Base-by-base conservation (phyloP, 2,329 filamentous ascomycete species). In the Sordariomycetes sp. region DNA sequence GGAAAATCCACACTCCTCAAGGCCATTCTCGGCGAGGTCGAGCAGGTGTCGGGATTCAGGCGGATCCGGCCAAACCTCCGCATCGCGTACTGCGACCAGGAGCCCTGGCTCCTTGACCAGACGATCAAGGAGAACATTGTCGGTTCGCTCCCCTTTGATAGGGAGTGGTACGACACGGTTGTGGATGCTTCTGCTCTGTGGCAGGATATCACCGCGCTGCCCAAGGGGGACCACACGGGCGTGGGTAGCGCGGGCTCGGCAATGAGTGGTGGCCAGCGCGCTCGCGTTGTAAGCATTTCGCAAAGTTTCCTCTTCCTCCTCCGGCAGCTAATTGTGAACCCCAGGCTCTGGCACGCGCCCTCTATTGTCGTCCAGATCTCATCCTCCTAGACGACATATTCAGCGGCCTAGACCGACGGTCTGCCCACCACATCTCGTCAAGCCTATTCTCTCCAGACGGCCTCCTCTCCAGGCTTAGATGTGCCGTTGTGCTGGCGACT, bases 1-100 rank as follows among this genome's bases (percentile, higher is more conserved):
- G 76, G 76, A 0, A 79, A 79, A 60, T 76, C 71, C 0, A 73
- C 76, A 0, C 61, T 78, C 0, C 70, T 74, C 60, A 73, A 72
- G 56, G 69, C 69, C 0, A 62, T 79, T 0, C 64, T 74, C 0
- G 70, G 70, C 14, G 71, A 72, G 53, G 61, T 68, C 0, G 61
- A 66, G 2, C 43, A 61, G 3, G 57, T 56, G 1, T 58, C 57
- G 1, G 70, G 70, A 11, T 25, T 53, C 55, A 20, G 58, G 58
- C 16, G 59, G 52, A 8, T 58, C 61, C 11, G 60, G 7, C 51
- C 51, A 14, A 53, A 53, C n/a, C 18, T 28, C 55, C 22, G 22
- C 3, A 48, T 34, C 28, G 22, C 54, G 22, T 72, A 65, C 59
- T 72, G 70, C 58, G 65, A 68, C 37, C 70, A 72, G 50, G 62